Conservation (phyloP, 2,329 filamentous ascomycete species). For the Leptosphaerulina australis region DNA sequence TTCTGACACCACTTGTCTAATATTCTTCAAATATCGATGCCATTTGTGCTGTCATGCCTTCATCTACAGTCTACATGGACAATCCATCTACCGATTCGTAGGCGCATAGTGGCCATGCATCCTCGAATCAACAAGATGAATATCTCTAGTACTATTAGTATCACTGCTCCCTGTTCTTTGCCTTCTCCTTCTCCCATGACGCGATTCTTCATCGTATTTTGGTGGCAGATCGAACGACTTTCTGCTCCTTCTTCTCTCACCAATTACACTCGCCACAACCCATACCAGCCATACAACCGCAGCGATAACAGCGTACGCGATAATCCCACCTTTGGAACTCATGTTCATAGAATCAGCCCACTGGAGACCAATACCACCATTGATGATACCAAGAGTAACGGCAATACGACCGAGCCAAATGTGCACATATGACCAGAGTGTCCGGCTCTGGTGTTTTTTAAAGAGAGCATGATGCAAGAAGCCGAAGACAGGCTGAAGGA, state of each 20-base stretch:
- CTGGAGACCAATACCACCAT: slow-evolving; percentile 61
- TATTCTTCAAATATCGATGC: no score
- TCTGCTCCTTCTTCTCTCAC: slow-evolving; percentile 33
- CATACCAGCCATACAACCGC: slow-evolving; percentile 52
- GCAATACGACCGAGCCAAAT: slow-evolving; percentile 61
- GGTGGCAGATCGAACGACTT: slow-evolving; percentile 11
- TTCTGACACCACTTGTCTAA: no score
- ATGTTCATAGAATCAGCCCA: slow-evolving; percentile 51
- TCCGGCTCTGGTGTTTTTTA: slow-evolving; percentile 54
- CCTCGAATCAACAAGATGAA: slow-evolving; percentile 2
- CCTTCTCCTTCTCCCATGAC: background rate
- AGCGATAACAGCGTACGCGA: slow-evolving; percentile 59
- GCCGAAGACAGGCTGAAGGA: slow-evolving; percentile 62
- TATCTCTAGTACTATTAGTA: slow-evolving; percentile 4
- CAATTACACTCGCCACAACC: slow-evolving; percentile 39
- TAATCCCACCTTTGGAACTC: slow-evolving; percentile 41
- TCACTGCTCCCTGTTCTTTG: background rate
- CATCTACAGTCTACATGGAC: background rate
- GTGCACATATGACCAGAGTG: slow-evolving; percentile 57
- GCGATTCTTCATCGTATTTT: slow-evolving; percentile 20
- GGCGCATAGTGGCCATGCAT: slow-evolving; percentile 30
- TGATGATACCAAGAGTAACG: slow-evolving; percentile 61
- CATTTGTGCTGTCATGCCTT: no score
- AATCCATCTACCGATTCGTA: slow-evolving; percentile 14
- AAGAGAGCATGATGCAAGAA: slow-evolving; percentile 59